Evolutionary conservation across 345 rosid species (phyloP).

Genomic region (Acer yangbiense): DNA sequence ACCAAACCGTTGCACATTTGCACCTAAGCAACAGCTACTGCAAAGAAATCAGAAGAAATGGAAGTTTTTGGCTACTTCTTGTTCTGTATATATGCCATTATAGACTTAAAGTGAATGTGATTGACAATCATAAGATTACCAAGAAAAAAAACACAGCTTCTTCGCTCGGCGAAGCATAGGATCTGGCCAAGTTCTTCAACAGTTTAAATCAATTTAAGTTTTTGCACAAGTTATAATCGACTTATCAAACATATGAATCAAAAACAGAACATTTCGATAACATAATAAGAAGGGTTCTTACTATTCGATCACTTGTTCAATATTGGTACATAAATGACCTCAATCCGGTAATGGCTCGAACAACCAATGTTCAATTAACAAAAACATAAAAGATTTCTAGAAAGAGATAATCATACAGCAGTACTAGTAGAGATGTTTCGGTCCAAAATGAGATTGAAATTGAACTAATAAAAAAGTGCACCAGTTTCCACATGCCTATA

Average conservation of each 20-base stretch:
- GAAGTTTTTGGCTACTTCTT: not conserved
- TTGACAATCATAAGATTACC: too few relatives aligned
- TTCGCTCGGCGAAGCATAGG: too few relatives aligned
- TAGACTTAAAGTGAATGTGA: too few relatives aligned
- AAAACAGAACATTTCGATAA: not conserved
- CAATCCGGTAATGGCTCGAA: slow-evolving; percentile 8
- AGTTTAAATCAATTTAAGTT: too few relatives aligned
- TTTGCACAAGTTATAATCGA: too few relatives aligned
- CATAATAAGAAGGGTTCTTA: not conserved
- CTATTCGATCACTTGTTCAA: not conserved
- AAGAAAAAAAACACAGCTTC: too few relatives aligned
- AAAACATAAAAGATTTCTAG: not conserved
- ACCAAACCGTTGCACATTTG: not conserved
- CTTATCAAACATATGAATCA: not conserved
- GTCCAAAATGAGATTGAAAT: slow-evolving; percentile 9
- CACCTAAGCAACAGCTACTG: too few relatives aligned
- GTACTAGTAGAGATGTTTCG: not conserved
- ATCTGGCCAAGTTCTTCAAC: too few relatives aligned
- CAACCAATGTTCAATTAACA: not conserved
- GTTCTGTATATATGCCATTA: too few relatives aligned
- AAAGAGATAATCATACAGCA: not conserved
- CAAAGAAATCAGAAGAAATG: not conserved
- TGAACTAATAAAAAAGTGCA: slow-evolving; percentile 8
- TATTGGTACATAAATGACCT: not conserved
- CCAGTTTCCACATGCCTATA: slow-evolving; percentile 15